Evolutionary conservation across 2,329 filamentous ascomycete species (phyloP), one percentile per base, ranked within the genome.

Genomic region (Xylariaceae sp.): DNA sequence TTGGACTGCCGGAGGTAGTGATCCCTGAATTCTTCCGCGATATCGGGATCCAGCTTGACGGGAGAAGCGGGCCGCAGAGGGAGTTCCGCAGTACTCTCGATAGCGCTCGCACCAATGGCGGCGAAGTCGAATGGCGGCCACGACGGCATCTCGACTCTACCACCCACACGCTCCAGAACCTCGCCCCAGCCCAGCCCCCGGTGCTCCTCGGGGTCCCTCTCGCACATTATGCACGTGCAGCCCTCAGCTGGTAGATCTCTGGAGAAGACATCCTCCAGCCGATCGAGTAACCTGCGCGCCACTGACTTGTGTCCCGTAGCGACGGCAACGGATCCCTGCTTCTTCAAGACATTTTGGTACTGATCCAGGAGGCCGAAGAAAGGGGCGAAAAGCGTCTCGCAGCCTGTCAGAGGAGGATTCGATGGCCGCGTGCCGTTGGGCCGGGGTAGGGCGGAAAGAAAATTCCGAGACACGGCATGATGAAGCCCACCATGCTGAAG

Each of bases 251-350:
- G 89, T 22, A 98, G 80, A 52, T 96, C 90, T 39, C 92, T 75
- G 3, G 88, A 89, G 59, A 98, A 96, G 7, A 98, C 88, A 36
- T 90, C 86, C 55, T 95, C 90, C 4, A 98, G 68, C 23, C 92
- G 78, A 59, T 98, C 90, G 5, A 96, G 72, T 16, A 96, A 64
- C 32, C 89, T 77, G 5, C 92, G 79, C 3, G 92, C 92, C n/a
- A 96, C 84, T 0, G 90, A 95, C 34, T 86, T 79, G 57, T 96
- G 94, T 5, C 92, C 92, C 0, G 90, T 96, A 12, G 92, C 92
- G 2, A 96, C 92, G 3, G 92, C 92, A 5, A 98, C 66, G 0
- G 90, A 96, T 3, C 92, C 92, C 47, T 83, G 86, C 42, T 83
- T 88, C 26, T 72, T 67, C 42, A 96, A 70, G 4, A 98, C 89